Percentiles rank a stretch among this genome's conserved stretches.
Evolutionary conservation across 2,329 filamentous ascomycete genomes (phyloP).

Genomic region (Sporothrix variecibatus): DNA sequence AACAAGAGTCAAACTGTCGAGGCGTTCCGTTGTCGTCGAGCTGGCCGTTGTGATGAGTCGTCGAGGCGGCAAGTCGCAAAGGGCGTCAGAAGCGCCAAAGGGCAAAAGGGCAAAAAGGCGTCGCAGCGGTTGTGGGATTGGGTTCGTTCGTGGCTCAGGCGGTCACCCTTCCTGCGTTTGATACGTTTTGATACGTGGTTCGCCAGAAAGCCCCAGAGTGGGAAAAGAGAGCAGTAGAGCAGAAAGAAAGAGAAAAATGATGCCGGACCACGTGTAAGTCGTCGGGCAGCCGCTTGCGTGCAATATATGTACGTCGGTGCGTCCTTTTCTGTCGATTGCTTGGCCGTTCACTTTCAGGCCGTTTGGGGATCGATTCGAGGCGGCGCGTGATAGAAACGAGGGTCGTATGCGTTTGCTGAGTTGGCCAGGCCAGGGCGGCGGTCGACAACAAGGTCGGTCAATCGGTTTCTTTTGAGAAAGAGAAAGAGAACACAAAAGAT

Average conservation of each 20-base stretch:
- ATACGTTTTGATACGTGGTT: conserved; percentile 23
- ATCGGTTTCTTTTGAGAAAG: neutral
- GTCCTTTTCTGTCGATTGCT: neutral
- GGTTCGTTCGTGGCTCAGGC: conserved; percentile 19
- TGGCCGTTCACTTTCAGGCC: neutral
- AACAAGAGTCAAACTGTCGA: neutral
- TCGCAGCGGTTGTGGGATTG: conserved; percentile 17
- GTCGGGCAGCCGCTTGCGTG: neutral
- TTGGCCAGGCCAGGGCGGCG: neutral
- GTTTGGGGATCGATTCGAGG: neutral
- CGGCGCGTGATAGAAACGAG: conserved; percentile 8
- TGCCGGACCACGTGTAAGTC: conserved; percentile 17
- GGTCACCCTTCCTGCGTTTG: neutral
- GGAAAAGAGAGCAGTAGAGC: neutral
- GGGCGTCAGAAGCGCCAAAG: neutral
- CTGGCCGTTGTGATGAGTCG: conserved; percentile 2
- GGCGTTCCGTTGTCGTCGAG: conserved; percentile 3
- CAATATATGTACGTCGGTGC: conserved; percentile 6
- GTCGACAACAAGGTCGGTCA: neutral
- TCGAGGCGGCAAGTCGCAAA: conserved; percentile 2
- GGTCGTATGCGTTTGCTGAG: conserved; percentile 22
- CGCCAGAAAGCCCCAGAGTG: neutral
- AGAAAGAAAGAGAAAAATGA: neutral
- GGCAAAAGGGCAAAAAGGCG: neutral
- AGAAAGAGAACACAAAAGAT: neutral